phyloP scores from a whole-genome alignment of 768 basidiomycete species.

The Mycena galericulata region DNA sequence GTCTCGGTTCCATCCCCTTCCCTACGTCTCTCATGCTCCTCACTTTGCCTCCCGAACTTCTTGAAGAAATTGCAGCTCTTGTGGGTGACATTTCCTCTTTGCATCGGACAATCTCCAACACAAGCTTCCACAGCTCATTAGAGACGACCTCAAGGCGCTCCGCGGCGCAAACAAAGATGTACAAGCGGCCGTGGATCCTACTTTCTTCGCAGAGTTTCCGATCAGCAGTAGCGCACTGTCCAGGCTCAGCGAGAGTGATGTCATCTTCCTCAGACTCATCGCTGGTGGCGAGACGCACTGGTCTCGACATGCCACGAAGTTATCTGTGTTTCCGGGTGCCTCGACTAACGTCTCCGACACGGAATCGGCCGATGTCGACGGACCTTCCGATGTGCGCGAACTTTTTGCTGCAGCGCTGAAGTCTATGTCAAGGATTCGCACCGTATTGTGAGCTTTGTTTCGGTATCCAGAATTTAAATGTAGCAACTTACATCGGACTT shows the following conservation, averaged over 20 bases:
- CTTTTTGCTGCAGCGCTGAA: conserved; percentile 4
- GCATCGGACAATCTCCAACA: neutral
- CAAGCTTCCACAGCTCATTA: neutral
- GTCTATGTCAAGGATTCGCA: neutral
- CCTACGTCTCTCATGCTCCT: no score
- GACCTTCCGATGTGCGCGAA: conserved; percentile 1
- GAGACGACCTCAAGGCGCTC: conserved; percentile 2
- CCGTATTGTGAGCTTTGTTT: conserved; percentile 6
- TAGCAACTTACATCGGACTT: conserved; percentile 1
- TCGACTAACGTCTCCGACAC: neutral
- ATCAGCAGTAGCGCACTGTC: neutral
- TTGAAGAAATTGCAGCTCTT: conserved; percentile 4
- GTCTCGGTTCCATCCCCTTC: neutral
- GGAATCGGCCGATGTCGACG: neutral
- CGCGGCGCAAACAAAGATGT: neutral
- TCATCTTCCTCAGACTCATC: neutral
- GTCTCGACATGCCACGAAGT: conserved; percentile 1
- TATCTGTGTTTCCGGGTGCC: conserved; percentile 3
- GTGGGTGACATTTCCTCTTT: conserved; percentile 1
- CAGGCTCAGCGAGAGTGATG: conserved; percentile 3
- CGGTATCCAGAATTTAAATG: neutral
- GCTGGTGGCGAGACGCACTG: neutral
- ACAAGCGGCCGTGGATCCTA: conserved; percentile 3
- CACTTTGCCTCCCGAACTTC: conserved; percentile 2
- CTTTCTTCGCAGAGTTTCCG: conserved; percentile 7